Percentiles rank a stretch among this genome's conserved stretches.
Conservation (phyloP, 768 basidiomycete genomes). For the Podaxis mareebaensis region DNA sequence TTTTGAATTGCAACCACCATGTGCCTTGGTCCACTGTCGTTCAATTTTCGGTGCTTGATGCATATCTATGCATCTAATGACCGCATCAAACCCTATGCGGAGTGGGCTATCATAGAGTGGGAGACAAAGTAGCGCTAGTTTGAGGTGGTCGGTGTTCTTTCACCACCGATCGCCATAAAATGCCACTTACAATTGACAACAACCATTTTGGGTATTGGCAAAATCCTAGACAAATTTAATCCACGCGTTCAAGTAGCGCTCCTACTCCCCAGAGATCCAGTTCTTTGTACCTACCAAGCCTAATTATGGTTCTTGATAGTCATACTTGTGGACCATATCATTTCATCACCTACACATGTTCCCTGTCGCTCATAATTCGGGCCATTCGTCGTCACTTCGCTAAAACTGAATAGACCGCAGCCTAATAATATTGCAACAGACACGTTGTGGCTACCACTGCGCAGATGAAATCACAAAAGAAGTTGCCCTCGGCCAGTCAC, state of each 20-base stretch:
- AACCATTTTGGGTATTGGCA: background rate
- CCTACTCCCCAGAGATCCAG: background rate
- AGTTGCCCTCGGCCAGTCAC: background rate
- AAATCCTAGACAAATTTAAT: background rate
- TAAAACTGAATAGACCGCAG: background rate
- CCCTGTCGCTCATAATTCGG: background rate
- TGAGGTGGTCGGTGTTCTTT: conserved; percentile 62
- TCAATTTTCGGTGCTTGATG: conserved; percentile 1
- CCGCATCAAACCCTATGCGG: background rate
- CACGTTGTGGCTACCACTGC: background rate
- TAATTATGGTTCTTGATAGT: background rate
- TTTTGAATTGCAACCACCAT: conserved; percentile 24
- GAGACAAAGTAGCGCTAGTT: conserved; percentile 56
- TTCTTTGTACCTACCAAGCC: conserved; percentile 4
- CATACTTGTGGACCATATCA: background rate
- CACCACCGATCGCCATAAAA: conserved; percentile 67
- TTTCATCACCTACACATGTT: background rate
- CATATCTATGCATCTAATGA: background rate
- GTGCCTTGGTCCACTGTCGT: conserved; percentile 1
- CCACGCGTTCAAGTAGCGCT: background rate
- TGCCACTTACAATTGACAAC: conserved; percentile 1
- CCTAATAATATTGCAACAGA: background rate
- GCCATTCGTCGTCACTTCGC: background rate
- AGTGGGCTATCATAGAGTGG: conserved; percentile 23
- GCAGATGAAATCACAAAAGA: background rate